These are phyloP conservation scores for Metroxylon sagu DNA, from an alignment of 176 grass and related monocot genomes.

Conservation along the genomic window DNA sequence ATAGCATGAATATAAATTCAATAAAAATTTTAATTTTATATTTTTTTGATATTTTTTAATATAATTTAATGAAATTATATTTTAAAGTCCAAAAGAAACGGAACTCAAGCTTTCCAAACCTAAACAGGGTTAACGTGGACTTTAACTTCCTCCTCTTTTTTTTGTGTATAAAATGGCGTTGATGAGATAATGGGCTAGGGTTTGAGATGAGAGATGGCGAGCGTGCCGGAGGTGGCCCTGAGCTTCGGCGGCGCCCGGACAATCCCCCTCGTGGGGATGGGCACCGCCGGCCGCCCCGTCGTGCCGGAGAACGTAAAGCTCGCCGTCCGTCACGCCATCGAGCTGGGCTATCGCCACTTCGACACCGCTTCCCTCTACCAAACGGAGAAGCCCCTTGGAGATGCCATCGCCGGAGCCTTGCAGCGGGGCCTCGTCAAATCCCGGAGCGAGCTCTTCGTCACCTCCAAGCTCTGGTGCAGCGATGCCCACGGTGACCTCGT, in stretches of 20 bases:
- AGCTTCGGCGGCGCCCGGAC: background rate
- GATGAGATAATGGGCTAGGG: too few relatives aligned
- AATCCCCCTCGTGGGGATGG: slow-evolving; percentile 29
- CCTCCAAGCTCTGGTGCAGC: slow-evolving; percentile 57
- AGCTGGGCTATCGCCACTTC: slow-evolving; percentile 52
- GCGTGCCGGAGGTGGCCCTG: slow-evolving; percentile 15
- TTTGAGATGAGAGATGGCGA: too few relatives aligned
- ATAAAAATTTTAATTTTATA: too few relatives aligned
- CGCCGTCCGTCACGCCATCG: slow-evolving; percentile 26
- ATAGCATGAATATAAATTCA: too few relatives aligned
- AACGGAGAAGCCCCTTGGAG: slow-evolving; percentile 34
- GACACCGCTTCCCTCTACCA: slow-evolving; percentile 37
- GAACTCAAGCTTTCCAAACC: too few relatives aligned
- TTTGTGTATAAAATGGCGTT: too few relatives aligned
- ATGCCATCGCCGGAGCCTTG: slow-evolving; percentile 29
- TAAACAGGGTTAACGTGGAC: too few relatives aligned
- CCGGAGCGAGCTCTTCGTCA: slow-evolving; percentile 31
- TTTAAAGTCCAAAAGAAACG: too few relatives aligned
- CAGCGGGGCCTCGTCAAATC: slow-evolving; percentile 8
- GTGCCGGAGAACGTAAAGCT: slow-evolving; percentile 3
- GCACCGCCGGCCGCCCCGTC: slow-evolving; percentile 22
- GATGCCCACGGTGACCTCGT: slow-evolving; percentile 43
- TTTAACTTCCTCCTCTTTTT: too few relatives aligned
- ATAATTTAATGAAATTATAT: too few relatives aligned
- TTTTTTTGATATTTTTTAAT: too few relatives aligned